phyloP scores from a whole-genome alignment of 2,329 filamentous ascomycete species.

The Drechslerella stenobrocha region DNA sequence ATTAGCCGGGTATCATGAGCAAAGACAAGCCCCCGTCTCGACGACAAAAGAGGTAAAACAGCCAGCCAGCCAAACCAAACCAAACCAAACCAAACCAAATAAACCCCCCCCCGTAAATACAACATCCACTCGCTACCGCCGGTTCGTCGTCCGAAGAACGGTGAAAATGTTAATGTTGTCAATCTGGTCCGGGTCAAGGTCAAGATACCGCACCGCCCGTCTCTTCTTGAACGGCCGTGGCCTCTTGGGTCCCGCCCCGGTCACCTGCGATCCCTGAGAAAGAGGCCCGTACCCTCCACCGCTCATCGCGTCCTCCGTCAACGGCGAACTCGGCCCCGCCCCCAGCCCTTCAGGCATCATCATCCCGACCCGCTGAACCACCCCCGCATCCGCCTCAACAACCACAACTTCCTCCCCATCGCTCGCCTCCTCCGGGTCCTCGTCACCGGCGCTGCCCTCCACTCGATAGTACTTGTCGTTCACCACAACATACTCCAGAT shows the following conservation, averaged over 20 bases:
- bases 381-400: neutral
- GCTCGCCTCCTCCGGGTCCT: constrained; percentile 44
- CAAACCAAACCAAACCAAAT: neutral
- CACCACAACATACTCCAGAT: constrained; percentile 46
- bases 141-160: constrained; percentile 45
- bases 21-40: neutral
- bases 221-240: constrained; percentile 40
- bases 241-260: constrained; percentile 13
- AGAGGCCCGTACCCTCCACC: constrained; percentile 36
- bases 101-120: neutral
- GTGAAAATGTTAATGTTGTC: constrained; percentile 49
- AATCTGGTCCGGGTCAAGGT: constrained; percentile 46
- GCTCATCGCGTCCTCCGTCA: constrained; percentile 41
- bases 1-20: constrained; percentile 10
- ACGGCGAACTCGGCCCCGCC: constrained; percentile 32
- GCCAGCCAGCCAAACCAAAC: neutral
- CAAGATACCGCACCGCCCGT: constrained; percentile 44
- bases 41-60: neutral
- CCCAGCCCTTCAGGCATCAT: constrained; percentile 44
- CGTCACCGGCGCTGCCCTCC: constrained; percentile 43
- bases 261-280: constrained; percentile 29
- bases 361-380: constrained; percentile 9
- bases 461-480: constrained; percentile 48
- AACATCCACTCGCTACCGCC: constrained; percentile 11
- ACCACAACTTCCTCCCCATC: constrained; percentile 33